Percentiles rank a stretch among this genome's conserved stretches.
phyloP scores from a whole-genome alignment of 1,284 basidiomycete species.

The Coniferiporia sulphurascens region DNA sequence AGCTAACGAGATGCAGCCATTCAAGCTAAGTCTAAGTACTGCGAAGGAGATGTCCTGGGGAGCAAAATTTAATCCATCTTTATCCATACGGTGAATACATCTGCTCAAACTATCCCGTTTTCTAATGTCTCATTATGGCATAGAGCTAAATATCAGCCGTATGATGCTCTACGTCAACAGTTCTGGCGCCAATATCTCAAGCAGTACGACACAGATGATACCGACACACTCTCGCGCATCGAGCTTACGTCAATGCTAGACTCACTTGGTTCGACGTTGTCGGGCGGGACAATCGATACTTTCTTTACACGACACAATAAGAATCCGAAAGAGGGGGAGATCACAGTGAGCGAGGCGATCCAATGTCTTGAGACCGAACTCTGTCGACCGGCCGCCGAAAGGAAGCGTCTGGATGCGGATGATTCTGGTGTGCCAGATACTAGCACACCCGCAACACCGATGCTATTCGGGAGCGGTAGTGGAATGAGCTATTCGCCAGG shows the following conservation, averaged over 20 bases:
- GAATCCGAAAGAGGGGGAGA: slow-evolving; percentile 61
- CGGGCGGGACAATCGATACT: slow-evolving; percentile 68
- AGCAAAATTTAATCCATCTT: slow-evolving; percentile 53
- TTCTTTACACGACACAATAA: slow-evolving; percentile 78
- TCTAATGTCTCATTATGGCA: slow-evolving; percentile 1
- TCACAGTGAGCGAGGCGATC: slow-evolving; percentile 78
- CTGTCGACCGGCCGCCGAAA: slow-evolving; percentile 65
- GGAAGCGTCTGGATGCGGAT: slow-evolving; percentile 51
- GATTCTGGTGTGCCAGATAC: slow-evolving; percentile 28
- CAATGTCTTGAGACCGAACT: slow-evolving; percentile 79
- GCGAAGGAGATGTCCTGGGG: slow-evolving; percentile 61
- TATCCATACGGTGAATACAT: slow-evolving; percentile 55
- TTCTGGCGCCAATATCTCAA: slow-evolving; percentile 92
- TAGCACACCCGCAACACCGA: slow-evolving; percentile 45
- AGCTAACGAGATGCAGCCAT: slow-evolving; percentile 65
- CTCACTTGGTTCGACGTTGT: slow-evolving; percentile 92
- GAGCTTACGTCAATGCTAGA: slow-evolving; percentile 97
- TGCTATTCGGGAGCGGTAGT: slow-evolving; percentile 29
- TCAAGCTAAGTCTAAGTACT: slow-evolving; percentile 49
- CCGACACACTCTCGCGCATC: slow-evolving; percentile 70
- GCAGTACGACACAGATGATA: slow-evolving; percentile 91
- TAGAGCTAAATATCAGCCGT: slow-evolving; percentile 95
- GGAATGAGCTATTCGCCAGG: slow-evolving; percentile 32
- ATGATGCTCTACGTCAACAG: slow-evolving; percentile 82
- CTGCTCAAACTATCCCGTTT: slow-evolving; percentile 23